phyloP scores from a whole-genome alignment of 257 asterid genomes.

The Solanum boliviense region DNA sequence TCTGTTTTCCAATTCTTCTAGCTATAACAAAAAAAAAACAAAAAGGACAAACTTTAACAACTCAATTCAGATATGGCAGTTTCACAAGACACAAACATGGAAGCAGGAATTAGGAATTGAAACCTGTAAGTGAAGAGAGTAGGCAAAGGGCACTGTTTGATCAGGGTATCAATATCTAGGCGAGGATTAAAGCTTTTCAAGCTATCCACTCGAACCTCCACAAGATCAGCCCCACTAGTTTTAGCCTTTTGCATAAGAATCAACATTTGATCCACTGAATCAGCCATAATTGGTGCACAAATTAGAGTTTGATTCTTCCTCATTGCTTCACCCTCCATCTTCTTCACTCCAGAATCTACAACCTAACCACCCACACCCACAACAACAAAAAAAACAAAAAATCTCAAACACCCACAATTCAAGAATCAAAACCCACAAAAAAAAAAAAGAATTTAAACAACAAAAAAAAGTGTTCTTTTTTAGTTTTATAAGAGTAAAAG shows the following conservation, averaged over 20 bases:
- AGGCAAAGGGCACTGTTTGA: slow-evolving; percentile 75
- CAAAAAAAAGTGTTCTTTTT: not conserved
- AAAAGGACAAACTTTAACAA: not conserved
- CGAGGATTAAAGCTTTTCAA: slow-evolving; percentile 52
- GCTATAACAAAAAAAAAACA: not conserved
- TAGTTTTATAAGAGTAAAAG: not conserved
- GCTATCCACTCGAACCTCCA: slow-evolving; percentile 81
- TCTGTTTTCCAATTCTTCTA: not conserved
- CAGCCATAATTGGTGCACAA: slow-evolving; percentile 93
- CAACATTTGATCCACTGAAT: slow-evolving; percentile 62
- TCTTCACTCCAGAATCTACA: slow-evolving; percentile 31
- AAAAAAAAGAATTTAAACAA: not conserved
- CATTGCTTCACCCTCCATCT: slow-evolving; percentile 28
- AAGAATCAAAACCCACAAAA: not conserved
- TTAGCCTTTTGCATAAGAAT: slow-evolving; percentile 64
- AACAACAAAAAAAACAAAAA: not conserved
- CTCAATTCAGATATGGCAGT: not conserved
- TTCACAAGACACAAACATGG: not conserved
- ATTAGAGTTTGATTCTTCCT: slow-evolving; percentile 64
- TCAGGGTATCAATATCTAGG: slow-evolving; percentile 39
- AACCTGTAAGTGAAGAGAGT: slow-evolving; percentile 97
- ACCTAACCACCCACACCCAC: slow-evolving; percentile 21
- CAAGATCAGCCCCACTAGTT: slow-evolving; percentile 79
- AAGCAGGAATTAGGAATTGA: not conserved
- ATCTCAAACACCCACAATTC: not conserved